These are phyloP conservation scores for Debaryomyces sp. DNA, from an alignment of 1,139 yeast genomes.

Conservation along the genomic window DNA sequence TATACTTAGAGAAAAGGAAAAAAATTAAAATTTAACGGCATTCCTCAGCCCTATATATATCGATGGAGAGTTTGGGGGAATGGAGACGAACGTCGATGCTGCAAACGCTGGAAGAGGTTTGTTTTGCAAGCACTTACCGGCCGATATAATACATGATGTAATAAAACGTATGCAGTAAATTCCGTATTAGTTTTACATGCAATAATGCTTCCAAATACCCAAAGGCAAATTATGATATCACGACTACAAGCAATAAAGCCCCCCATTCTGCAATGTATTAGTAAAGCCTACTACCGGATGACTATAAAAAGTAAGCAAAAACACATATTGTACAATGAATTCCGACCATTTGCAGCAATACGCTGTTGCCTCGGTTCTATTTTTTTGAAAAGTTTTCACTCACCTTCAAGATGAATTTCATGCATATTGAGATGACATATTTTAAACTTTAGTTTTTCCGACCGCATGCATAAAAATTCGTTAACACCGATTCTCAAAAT, in stretches of 20 bases:
- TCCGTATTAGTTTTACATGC: background rate
- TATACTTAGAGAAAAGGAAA: background rate
- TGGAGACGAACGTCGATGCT: constrained; percentile 1
- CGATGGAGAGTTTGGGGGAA: background rate
- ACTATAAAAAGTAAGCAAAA: background rate
- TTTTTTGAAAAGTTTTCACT: background rate
- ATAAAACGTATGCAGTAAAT: background rate
- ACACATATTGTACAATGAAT: background rate
- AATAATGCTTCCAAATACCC: background rate
- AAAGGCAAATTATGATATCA: background rate
- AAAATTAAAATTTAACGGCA: background rate
- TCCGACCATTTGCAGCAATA: background rate
- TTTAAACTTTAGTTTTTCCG: background rate
- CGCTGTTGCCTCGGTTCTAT: background rate
- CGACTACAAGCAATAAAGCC: background rate
- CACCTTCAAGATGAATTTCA: background rate
- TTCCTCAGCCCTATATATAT: background rate
- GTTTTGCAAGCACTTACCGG: background rate
- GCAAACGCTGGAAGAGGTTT: background rate
- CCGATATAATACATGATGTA: background rate
- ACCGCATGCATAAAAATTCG: background rate
- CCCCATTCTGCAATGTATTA: background rate
- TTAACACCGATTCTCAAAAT: background rate
- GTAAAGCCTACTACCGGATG: background rate
- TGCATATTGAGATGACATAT: background rate